phyloP scores from a whole-genome alignment of 306 rosid species.

The Alnus rubra region DNA sequence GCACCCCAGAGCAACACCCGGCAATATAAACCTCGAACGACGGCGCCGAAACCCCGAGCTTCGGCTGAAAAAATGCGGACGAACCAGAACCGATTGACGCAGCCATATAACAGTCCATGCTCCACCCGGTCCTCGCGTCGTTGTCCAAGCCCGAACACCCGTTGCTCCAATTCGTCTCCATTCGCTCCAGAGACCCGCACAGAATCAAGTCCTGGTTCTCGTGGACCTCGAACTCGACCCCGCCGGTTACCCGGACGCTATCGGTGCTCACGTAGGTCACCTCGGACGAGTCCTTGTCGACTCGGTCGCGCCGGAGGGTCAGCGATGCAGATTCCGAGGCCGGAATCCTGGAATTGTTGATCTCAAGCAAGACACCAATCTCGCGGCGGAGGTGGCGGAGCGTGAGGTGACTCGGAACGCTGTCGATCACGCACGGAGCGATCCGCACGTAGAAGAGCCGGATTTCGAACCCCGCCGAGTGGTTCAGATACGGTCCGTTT shows the following conservation, averaged over 20 bases:
- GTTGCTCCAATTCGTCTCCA: conserved; percentile 58
- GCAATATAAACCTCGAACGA: conserved; percentile 82
- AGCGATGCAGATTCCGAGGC: conserved; percentile 44
- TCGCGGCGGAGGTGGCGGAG: conserved; percentile 61
- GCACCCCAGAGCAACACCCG: conserved; percentile 79
- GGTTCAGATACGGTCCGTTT: conserved; percentile 44
- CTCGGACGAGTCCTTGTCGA: conserved; percentile 69
- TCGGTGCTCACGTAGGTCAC: conserved; percentile 92
- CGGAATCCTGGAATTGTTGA: conserved; percentile 56
- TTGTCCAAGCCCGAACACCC: conserved; percentile 44
- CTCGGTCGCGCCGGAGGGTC: conserved; percentile 65
- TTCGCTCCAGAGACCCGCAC: conserved; percentile 74
- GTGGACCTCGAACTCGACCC: conserved; percentile 74
- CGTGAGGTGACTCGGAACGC: conserved; percentile 61
- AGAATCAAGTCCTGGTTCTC: conserved; percentile 72
- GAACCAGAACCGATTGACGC: conserved; percentile 57
- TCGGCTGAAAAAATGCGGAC: conserved; percentile 73
- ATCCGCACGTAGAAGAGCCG: conserved; percentile 74
- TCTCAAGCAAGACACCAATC: conserved; percentile 59
- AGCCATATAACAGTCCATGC: conserved; percentile 68
- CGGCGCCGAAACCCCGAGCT: conserved; percentile 68
- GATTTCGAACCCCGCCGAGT: conserved; percentile 58
- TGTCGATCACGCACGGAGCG: conserved; percentile 55
- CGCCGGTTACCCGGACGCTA: conserved; percentile 60
- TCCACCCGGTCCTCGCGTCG: conserved; percentile 58